Percentiles rank a stretch among this genome's conserved stretches.
Evolutionary conservation across 75 land plant species (phyloP).

Genomic region (Isoetes taiwanensis): DNA sequence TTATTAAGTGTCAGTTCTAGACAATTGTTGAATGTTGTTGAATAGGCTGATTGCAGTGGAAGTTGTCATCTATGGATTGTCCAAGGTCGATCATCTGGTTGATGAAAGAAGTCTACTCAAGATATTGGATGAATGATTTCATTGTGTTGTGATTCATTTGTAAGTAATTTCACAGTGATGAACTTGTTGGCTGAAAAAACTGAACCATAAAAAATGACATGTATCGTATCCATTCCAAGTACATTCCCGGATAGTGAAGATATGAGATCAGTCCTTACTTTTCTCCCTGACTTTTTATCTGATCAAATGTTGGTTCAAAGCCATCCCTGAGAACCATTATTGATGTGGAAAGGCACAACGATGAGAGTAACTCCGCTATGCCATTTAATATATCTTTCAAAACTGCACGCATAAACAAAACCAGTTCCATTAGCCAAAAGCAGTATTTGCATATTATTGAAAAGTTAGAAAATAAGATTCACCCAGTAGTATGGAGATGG

Average conservation of each 20-base stretch:
- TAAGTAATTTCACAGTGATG: no score
- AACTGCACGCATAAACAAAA: conserved; percentile 28
- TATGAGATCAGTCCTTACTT: conserved; percentile 53
- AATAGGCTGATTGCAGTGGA: no score
- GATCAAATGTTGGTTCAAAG: conserved; percentile 53
- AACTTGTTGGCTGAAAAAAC: conserved; percentile 28
- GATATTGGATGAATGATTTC: no score
- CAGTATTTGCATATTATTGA: no score
- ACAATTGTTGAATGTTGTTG: no score
- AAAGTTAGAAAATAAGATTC: no score
- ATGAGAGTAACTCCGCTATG: conserved; percentile 59
- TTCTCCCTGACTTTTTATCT: conserved; percentile 34
- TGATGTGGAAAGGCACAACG: conserved; percentile 56
- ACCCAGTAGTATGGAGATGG: conserved; percentile 74
- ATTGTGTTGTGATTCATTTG: no score
- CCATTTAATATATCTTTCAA: conserved; percentile 62
- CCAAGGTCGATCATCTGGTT: no score
- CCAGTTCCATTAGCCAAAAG: no score
- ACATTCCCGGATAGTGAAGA: conserved; percentile 60
- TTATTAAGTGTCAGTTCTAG: no score
- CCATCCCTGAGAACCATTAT: conserved; percentile 41
- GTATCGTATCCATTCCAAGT: conserved; percentile 32
- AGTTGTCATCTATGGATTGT: no score
- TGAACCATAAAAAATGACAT: conserved; percentile 81
- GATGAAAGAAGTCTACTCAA: no score